These are phyloP conservation scores for Coemansia sp. DNA, from an alignment of 192 early-diverging fungal genomes.

Conservation along the genomic window DNA sequence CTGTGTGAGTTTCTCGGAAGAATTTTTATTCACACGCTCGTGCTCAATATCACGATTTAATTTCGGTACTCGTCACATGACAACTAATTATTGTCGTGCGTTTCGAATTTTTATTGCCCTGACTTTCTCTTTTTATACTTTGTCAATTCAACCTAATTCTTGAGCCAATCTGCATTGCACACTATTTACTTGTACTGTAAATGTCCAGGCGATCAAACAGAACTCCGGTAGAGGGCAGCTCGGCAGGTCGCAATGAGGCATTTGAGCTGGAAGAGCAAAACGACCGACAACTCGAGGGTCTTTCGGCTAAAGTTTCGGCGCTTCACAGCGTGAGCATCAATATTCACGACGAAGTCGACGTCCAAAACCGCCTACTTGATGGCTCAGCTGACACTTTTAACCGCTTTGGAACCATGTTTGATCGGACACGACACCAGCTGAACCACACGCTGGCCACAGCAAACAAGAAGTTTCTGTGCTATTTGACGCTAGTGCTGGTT, in stretches of 20 bases:
- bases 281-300: constrained; percentile 36
- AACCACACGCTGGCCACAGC: constrained; percentile 44
- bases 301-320: constrained; percentile 44
- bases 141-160: background rate
- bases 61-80: background rate
- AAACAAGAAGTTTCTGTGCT: constrained; percentile 38
- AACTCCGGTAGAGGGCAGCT: constrained; percentile 25
- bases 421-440: constrained; percentile 37
- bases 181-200: background rate
- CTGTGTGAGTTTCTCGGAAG: background rate
- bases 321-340: constrained; percentile 46
- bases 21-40: background rate
- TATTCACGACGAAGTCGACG: constrained; percentile 41
- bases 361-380: constrained; percentile 46
- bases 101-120: background rate
- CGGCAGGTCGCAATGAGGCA: constrained; percentile 29
- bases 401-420: constrained; percentile 51
- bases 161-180: background rate
- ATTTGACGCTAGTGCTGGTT: constrained; percentile 34
- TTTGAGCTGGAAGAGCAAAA: constrained; percentile 51
- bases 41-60: too few species aligned
- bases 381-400: constrained; percentile 34
- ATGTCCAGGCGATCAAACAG: constrained; percentile 43
- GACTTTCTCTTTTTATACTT: background rate
- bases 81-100: background rate